Base-by-base conservation (phyloP, 495 filamentous ascomycete genomes). In the Trichoderma orchidacearum region DNA sequence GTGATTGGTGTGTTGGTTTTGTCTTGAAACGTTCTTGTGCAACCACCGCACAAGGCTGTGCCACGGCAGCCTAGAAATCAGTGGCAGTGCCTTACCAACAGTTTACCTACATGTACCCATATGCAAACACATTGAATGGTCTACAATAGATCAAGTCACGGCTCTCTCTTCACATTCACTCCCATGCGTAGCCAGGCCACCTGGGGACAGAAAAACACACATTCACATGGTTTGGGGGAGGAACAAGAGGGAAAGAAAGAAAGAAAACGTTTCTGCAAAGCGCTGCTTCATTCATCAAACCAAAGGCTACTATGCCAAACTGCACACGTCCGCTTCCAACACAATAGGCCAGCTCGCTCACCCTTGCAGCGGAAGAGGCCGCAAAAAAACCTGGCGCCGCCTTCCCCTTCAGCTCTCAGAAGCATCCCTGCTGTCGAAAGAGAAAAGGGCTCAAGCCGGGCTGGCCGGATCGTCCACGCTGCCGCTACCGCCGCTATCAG, bases 401-500 rank as follows among this genome's bases (percentile, higher is more conserved):
- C n/a, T n/a, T 41, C 9, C 15, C 13, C 13, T 41, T 41, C 5
- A 41, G n/a, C n/a, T 18, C 36, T 41, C 36, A 41, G n/a, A 41
- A 4, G 13, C 13, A 41, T 6, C 32, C 12, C 12, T 3, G 3
- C 32, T 13, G 8, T n/a, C 32, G 32, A n/a, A 13, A 15, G n/a
- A 11, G n/a, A 35, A 35, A 8, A 13, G 17, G 17, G 35, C 11
- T 64, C 61, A 65, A 12, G 59, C 56, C 5, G 68, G 67, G 51
- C 68, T 71, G 6, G 59, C 38, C 23, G 60, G 64, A 55, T 66
- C 66, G 41, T 52, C 55, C 13, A 62, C 30, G 34, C 66, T 69
- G 17, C 61, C 64, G 11, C 65, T 67, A n/a, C 64, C 67, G 12
- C 68, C 69, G 30, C 68, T 65, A 51, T 68, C 64, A 52, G 67